A percentile compares a stretch with the other conserved stretches of the same genome.
Conservation (phyloP, 2,329 filamentous ascomycete species). For the Neonectria neomacrospora region DNA sequence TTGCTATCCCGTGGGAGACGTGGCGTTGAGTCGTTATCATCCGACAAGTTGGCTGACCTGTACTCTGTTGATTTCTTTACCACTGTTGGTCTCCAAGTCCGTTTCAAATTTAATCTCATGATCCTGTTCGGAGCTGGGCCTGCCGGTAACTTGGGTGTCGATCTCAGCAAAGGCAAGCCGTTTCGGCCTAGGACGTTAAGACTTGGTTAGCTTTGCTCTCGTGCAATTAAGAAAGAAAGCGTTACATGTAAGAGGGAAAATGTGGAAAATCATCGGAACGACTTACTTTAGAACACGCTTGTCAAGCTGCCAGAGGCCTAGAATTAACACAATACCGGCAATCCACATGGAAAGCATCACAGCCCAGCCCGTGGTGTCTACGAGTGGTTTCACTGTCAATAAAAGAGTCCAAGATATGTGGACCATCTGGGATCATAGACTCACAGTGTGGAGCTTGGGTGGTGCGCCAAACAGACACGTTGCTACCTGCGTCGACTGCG, state of each 20-base stretch:
- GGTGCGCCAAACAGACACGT: conserved; percentile 19
- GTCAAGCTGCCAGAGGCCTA: conserved; percentile 19
- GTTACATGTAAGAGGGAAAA: background rate
- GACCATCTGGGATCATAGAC: background rate
- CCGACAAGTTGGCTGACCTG: background rate
- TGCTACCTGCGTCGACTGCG: conserved; percentile 24
- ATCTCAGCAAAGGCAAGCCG: background rate
- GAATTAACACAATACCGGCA: conserved; percentile 5
- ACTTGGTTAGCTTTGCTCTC: background rate
- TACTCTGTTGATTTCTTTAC: background rate
- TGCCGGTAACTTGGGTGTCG: background rate
- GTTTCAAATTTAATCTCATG: background rate
- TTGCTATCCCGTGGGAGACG: background rate
- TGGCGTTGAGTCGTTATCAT: too few relatives aligned
- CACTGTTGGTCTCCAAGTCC: background rate
- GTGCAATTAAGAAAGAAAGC: background rate
- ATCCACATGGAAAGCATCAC: conserved; percentile 23
- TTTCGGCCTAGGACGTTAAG: background rate
- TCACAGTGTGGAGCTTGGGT: conserved; percentile 25
- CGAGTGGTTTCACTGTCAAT: background rate
- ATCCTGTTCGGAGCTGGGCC: background rate
- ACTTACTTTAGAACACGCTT: conserved; percentile 2
- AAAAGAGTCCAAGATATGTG: too few relatives aligned
- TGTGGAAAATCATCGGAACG: too few relatives aligned
- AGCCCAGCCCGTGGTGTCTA: conserved; percentile 18